Percentiles rank a stretch among this genome's conserved stretches.
Conservation (phyloP, 78 protist species). For the Planoprotostelium fungivorum region DNA sequence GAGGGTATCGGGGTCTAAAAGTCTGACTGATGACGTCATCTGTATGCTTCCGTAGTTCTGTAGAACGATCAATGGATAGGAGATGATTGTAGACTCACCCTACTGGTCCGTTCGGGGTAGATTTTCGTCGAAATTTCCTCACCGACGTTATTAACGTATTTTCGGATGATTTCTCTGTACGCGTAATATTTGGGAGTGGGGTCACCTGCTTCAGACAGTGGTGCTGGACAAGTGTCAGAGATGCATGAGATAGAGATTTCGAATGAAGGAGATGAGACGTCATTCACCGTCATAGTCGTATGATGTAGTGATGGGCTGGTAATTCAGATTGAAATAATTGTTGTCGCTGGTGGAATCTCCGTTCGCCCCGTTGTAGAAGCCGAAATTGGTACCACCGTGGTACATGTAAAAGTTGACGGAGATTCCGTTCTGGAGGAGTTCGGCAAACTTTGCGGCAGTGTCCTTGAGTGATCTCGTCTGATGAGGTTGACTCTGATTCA, state of each 20-base stretch:
- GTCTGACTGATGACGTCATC: neutral
- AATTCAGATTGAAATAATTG: neutral
- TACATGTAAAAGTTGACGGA: slow-evolving; percentile 66
- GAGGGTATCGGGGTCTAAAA: neutral
- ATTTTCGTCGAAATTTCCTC: too few species aligned
- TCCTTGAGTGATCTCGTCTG: neutral
- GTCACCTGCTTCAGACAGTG: slow-evolving; percentile 54
- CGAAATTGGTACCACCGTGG: slow-evolving; percentile 66
- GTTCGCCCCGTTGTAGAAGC: slow-evolving; percentile 51
- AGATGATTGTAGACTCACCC: too few species aligned
- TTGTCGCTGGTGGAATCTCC: neutral
- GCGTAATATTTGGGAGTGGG: slow-evolving; percentile 30
- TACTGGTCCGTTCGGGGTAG: too few species aligned
- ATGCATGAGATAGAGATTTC: too few species aligned
- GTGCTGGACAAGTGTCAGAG: slow-evolving; percentile 13
- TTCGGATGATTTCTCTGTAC: slow-evolving; percentile 3
- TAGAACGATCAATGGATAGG: too few species aligned
- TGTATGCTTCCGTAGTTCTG: neutral
- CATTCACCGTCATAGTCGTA: slow-evolving; percentile 57
- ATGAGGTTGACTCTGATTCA: slow-evolving; percentile 31
- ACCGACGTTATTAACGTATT: neutral
- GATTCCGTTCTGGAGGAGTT: slow-evolving; percentile 18
- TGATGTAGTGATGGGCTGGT: slow-evolving; percentile 34
- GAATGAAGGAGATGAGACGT: neutral
- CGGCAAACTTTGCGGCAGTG: slow-evolving; percentile 16